These are phyloP conservation scores for Colletotrichum caudatum DNA, from an alignment of 2,329 filamentous ascomycete genomes.

Conservation along the genomic window DNA sequence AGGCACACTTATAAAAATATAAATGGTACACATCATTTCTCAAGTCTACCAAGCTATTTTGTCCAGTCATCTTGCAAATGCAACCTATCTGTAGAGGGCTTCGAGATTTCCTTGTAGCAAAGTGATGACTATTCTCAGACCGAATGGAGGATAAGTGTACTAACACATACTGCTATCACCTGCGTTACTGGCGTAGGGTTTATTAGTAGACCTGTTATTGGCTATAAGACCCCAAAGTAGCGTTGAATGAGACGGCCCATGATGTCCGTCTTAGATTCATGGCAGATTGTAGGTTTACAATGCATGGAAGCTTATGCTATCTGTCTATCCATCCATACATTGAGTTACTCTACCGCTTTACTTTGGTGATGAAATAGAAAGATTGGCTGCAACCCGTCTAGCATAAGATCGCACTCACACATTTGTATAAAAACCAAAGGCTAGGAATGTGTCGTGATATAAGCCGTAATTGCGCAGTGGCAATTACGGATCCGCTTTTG, in stretches of 20 bases:
- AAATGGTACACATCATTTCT: background rate
- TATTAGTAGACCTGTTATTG: accelerated
- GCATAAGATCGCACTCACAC: too few species aligned
- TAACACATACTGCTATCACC: background rate
- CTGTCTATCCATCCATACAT: too few species aligned
- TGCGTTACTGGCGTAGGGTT: background rate
- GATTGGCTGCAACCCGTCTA: too few species aligned
- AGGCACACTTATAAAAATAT: background rate
- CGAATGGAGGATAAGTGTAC: background rate
- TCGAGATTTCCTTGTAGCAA: background rate
- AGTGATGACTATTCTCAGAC: background rate
- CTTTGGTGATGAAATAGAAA: too few species aligned
- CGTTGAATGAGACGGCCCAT: background rate
- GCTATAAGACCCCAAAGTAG: too few species aligned
- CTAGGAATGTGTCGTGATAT: too few species aligned
- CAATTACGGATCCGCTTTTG: too few species aligned
- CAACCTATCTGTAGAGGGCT: background rate
- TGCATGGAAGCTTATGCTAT: too few species aligned
- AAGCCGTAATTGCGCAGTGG: too few species aligned
- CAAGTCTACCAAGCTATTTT: background rate
- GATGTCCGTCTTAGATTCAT: too few species aligned
- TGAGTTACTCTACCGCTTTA: too few species aligned
- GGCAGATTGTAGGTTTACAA: too few species aligned
- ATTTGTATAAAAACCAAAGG: background rate
- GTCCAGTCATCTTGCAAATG: background rate